Conservation (phyloP, 2,329 filamentous ascomycete species). For the Lecanoromycetidae sp. region DNA sequence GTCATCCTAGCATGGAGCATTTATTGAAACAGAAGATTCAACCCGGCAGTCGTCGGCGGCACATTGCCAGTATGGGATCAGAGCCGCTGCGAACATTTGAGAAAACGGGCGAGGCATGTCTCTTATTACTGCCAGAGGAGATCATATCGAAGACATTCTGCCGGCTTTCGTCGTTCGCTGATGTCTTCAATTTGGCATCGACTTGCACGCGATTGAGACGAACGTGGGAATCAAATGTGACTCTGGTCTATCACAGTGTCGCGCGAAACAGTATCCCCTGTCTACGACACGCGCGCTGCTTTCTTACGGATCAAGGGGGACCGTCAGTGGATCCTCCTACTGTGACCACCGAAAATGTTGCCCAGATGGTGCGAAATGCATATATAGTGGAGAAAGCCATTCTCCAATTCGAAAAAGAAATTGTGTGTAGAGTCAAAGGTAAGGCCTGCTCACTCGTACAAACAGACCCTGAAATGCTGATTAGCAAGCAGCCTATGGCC, state of each 20-base stretch:
- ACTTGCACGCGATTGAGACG: neutral
- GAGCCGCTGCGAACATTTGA: neutral
- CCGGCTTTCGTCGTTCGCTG: neutral
- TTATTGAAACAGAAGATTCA: too few relatives aligned
- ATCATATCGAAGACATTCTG: neutral
- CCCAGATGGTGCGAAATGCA: neutral
- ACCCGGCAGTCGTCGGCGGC: neutral
- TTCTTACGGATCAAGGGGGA: constrained; percentile 2
- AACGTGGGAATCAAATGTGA: neutral
- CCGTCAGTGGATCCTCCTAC: neutral
- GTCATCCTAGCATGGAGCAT: too few relatives aligned
- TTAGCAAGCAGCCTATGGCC: neutral
- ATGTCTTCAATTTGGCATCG: neutral
- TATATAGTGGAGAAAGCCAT: constrained; percentile 2
- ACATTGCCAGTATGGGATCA: neutral
- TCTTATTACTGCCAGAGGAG: neutral
- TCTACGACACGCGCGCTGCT: constrained; percentile 1
- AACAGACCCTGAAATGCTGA: neutral
- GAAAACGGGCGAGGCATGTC: neutral
- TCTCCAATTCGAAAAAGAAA: constrained; percentile 2
- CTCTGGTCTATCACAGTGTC: neutral
- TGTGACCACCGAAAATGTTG: neutral
- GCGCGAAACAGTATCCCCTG: neutral
- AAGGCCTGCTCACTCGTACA: neutral
- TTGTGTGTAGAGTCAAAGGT: neutral